These are phyloP conservation scores for Boletus semigastroideus DNA, from an alignment of 1,284 basidiomycete genomes.

Conservation along the genomic window DNA sequence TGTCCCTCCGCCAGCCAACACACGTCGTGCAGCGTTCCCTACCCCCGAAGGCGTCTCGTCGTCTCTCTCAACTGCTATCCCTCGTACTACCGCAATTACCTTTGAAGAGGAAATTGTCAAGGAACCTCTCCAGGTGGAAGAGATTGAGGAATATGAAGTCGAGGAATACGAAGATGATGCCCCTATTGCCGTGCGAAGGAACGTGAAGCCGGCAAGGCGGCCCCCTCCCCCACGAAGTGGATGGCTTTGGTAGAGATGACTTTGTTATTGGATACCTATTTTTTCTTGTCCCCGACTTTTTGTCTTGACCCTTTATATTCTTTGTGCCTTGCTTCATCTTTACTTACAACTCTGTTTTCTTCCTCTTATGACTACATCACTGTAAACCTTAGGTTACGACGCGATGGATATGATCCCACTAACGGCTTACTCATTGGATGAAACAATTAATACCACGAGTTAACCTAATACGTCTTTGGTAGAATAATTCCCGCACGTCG, in stretches of 20 bases:
- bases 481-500: too few species aligned
- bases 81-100: conserved; percentile 66
- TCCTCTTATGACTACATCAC: conserved; percentile 5
- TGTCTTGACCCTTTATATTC: conserved; percentile 9
- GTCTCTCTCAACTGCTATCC: conserved; percentile 52
- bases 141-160: conserved; percentile 37
- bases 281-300: conserved; percentile 6
- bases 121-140: conserved; percentile 29
- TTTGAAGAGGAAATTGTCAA: conserved; percentile 53
- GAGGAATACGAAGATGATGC: conserved; percentile 35
- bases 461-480: too few species aligned
- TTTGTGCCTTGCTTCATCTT: conserved; percentile 22
- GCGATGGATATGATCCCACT: conserved; percentile 28
- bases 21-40: conserved; percentile 71
- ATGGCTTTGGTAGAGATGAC: conserved; percentile 32
- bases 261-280: conserved; percentile 17
- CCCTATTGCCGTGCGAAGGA: conserved; percentile 31
- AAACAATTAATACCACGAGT: too few species aligned
- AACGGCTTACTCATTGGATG: conserved; percentile 11
- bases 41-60: conserved; percentile 60
- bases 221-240: conserved; percentile 28
- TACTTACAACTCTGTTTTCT: conserved; percentile 2
- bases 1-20: conserved; percentile 73
- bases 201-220: conserved; percentile 29
- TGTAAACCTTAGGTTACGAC: conserved; percentile 23